A percentile compares a stretch with the other conserved stretches of the same genome.
phyloP scores from a whole-genome alignment of 1,139 yeast genomes.

The Candida neerlandica region DNA sequence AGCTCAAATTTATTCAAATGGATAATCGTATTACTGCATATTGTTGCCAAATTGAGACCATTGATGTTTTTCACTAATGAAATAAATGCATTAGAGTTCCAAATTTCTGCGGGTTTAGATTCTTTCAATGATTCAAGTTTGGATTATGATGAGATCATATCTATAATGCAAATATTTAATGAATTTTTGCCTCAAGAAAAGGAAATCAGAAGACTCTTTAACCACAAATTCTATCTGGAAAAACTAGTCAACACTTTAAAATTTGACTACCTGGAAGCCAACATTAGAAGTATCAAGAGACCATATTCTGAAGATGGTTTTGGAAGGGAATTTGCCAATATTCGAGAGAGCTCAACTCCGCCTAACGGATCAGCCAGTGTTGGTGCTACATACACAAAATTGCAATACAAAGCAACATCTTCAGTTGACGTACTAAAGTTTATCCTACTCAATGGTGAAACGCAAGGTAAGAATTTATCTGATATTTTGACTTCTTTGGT shows the following conservation, averaged over 20 bases:
- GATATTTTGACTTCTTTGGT: conserved; percentile 7
- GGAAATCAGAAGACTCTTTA: neutral
- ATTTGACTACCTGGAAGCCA: conserved; percentile 1
- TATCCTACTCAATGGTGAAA: conserved; percentile 3
- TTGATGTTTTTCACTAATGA: conserved; percentile 1
- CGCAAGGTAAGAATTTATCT: conserved; percentile 6
- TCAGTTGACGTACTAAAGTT: conserved; percentile 7
- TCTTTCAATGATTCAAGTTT: conserved; percentile 11
- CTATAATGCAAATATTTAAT: conserved; percentile 7
- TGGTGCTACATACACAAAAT: neutral
- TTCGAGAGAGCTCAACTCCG: conserved; percentile 14
- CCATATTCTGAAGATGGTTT: conserved; percentile 8
- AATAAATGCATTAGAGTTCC: conserved; percentile 11
- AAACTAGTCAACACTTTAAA: conserved; percentile 7
- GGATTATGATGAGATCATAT: conserved; percentile 9
- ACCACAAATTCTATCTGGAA: conserved; percentile 7
- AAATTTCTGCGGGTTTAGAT: conserved; percentile 12
- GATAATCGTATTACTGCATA: conserved; percentile 11
- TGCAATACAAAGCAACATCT: conserved; percentile 1
- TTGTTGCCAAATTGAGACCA: conserved; percentile 3
- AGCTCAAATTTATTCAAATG: conserved; percentile 12
- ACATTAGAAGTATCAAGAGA: conserved; percentile 2
- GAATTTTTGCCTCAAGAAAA: neutral
- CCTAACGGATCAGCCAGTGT: neutral
- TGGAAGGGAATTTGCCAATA: conserved; percentile 14